A percentile compares a stretch with the other conserved stretches of the same genome.
phyloP scores from a whole-genome alignment of 1,284 basidiomycete genomes.

The Megacollybia platyphylla region DNA sequence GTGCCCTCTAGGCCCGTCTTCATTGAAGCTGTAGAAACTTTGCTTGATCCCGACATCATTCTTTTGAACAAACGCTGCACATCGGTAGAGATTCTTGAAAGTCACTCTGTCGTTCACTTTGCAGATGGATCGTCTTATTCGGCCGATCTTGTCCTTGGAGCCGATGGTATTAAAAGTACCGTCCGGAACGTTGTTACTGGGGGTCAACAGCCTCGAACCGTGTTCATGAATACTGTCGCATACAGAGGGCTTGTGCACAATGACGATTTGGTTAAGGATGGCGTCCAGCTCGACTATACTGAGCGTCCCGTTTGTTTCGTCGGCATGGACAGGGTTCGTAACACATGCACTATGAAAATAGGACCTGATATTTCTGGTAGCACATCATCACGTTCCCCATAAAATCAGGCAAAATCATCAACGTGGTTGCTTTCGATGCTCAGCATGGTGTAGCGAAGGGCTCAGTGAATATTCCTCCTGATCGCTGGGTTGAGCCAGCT shows the following conservation, averaged over 20 bases:
- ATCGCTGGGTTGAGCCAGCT: constrained; percentile 33
- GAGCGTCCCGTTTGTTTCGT: constrained; percentile 24
- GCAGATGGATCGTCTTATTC: constrained; percentile 30
- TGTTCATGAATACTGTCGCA: constrained; percentile 30
- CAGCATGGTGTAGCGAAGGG: constrained; percentile 24
- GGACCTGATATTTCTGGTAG: constrained; percentile 13
- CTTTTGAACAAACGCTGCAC: constrained; percentile 41
- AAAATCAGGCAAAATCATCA: constrained; percentile 28
- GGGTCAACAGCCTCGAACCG: neutral
- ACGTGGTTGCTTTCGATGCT: constrained; percentile 38
- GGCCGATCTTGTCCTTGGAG: constrained; percentile 38
- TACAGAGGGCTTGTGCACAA: constrained; percentile 31
- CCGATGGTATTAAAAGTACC: constrained; percentile 39
- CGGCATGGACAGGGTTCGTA: constrained; percentile 26
- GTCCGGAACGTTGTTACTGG: constrained; percentile 21
- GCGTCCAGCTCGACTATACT: constrained; percentile 25
- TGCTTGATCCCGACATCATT: constrained; percentile 24
- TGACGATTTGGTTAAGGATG: constrained; percentile 22
- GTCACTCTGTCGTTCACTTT: constrained; percentile 23
- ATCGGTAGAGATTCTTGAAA: constrained; percentile 15
- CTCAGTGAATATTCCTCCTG: constrained; percentile 20
- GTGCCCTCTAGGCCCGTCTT: constrained; percentile 25
- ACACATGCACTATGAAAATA: neutral
- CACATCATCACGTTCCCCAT: constrained; percentile 50
- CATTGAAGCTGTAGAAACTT: constrained; percentile 31